Evolutionary conservation across 371 early-diverging fungal species (phyloP), one percentile per base, ranked within the genome.

Genomic region (Mucor piriformis): DNA sequence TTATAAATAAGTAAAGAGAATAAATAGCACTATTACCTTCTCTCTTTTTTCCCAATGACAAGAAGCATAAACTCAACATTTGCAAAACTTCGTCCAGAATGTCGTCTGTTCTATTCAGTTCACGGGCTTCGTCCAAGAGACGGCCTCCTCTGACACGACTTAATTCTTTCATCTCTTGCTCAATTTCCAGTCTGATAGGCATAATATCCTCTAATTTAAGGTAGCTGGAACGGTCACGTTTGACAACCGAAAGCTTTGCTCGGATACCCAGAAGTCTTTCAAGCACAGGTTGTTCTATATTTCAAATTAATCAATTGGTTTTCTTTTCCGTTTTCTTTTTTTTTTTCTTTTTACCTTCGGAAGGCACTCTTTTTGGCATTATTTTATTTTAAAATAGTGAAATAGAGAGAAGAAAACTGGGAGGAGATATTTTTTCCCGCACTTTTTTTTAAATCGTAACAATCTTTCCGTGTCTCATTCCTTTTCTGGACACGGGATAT

Each of bases 11-110:
- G 40, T 6, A 50, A 43, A 18, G 6, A 54, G n/a, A 11, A 11
- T 15, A 13, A 10, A 52, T 34, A 35, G 25, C n/a, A 11, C 18
- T 8, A 24, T 52, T 73, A 75, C 87, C 81, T 74, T 92, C 92
- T 61, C 83, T 76, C 58, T 83, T 88, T 64, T 90, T 92, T 21
- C 92, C 92, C 42, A 91, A 57, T 6, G 87, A 87, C 71, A 92
- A 73, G 67, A 87, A 92, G 59, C 89, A 89, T 52, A 92, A 74
- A 50, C 90, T 89, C 12, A 92, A 75, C 54, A 92, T 79, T 60
- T 90, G 89, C 66, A 86, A 87, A 42, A 89, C 84, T 38, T 90
- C 90, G 50, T 92, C 91, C 12, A 90, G 70, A 25, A 90, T 82
- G 57, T 83, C 83, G 63, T 92, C 89, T 23, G 88, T 79, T 38